Evolutionary conservation across 1,284 basidiomycete species (phyloP), one percentile per base, ranked within the genome.

Genomic region (Caloboletus inedulis): DNA sequence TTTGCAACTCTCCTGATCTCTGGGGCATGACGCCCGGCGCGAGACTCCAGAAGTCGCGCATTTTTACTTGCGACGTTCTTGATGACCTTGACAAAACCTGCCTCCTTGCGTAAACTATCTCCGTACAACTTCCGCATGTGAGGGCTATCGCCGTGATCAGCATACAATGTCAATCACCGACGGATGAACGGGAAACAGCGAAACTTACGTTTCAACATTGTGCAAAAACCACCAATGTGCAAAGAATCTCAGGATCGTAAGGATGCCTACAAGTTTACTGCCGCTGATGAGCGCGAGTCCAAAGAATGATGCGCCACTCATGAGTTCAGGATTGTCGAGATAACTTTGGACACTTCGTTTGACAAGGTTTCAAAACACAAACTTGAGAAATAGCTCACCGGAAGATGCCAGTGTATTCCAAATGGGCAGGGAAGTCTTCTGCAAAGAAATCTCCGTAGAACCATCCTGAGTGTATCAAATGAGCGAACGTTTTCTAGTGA

Each of bases 401-500:
- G 73, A 95, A 98, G 62, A 99, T 98, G 30, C 96, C 96, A 46
- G 93, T 96, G 69, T 98, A 98, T 57, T 95, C 92, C 8, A 98
- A 77, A 59, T 93, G 85, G 1, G 90, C 76, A 3, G 96, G 94
- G 69, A 93, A 96, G 61, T 94, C 91, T 61, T 93, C 86, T 68
- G 98, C 88, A 79, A 98, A 99, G 73, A 99, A 99, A 72, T 99
- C 96, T 21, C 93, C 93, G 63, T 95, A 98, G 73, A 96, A 94
- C 94, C 94, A 98, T 18, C 94, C 90, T 91, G 49, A 9, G 36
- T 5, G 21, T 19, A 30, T 18, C 16, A 18, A 44, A n/a, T 65
- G 30, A 53, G 54, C 19, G 56, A 33, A 10, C 19, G 12, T 29
- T 47, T 37, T 36, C 45, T 30, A 27, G 42, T 35, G 35, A 51